A percentile compares a stretch with the other conserved stretches of the same genome.
Conservation (phyloP, 441 rosid genomes). For the Flueggea neowawraea region DNA sequence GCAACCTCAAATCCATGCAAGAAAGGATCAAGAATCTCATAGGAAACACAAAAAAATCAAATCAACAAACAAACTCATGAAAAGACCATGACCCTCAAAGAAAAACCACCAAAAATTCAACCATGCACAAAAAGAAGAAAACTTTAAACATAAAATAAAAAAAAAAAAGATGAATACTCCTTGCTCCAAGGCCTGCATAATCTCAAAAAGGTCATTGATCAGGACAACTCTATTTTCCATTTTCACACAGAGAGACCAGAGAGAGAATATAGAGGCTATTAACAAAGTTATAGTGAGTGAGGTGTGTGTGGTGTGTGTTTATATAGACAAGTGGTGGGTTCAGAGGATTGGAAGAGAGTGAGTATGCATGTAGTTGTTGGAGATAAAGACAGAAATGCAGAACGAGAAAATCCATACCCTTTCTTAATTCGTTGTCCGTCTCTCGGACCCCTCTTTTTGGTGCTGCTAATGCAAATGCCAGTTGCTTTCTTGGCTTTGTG, state of each 20-base stretch:
- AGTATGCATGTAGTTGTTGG: conserved; percentile 3
- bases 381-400: conserved; percentile 2
- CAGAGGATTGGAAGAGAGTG: no score
- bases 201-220: conserved; percentile 6
- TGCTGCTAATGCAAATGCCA: no score
- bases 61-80: no score
- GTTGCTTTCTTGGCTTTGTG: no score
- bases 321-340: background rate
- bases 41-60: no score
- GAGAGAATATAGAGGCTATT: background rate
- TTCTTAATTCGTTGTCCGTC: no score
- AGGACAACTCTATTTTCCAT: conserved; percentile 7
- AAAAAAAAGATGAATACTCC: conserved; percentile 7
- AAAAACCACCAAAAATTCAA: background rate
- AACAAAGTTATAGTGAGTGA: background rate
- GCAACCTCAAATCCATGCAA: no score
- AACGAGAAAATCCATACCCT: background rate
- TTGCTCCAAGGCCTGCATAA: conserved; percentile 11
- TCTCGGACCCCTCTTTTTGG: no score
- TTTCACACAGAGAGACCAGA: background rate
- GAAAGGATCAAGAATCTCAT: no score
- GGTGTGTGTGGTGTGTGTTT: background rate
- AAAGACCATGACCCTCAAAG: no score
- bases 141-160: background rate
- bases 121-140: no score